Evolutionary conservation across 176 grass and related monocot species (phyloP), one percentile per base, ranked within the genome.

Genomic region (Juncus inflexus): DNA sequence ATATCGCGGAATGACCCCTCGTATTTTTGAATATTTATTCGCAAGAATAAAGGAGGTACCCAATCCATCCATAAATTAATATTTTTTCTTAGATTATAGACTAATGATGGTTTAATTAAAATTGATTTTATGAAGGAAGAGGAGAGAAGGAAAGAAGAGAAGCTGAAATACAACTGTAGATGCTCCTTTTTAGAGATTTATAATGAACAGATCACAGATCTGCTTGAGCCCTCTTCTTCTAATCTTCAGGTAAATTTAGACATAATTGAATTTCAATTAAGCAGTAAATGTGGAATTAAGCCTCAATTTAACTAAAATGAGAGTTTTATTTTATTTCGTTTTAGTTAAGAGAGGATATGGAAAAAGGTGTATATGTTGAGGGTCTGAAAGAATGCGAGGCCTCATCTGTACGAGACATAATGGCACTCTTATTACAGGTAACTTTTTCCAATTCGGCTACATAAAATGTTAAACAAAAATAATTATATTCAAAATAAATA

Each of bases 161-260:
- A 83, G 58, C 69, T 96, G 16, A 90, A 77, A 61, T 96, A 90
- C 75, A 88, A 65, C 13, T 96, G 91, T 59, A 90, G 78, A 63
- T 96, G 91, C 65, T 96, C 84, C 58, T 96, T 96, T 74, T 58
- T 96, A 37, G 86, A 90, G 79, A 96, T 96, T 58, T 96, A 96
- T 59, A 96, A 88, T 83, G 91, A 96, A 77, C 91, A 96, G 15
- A 90, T 90, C 73, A 96, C 84, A 37, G 87, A 96, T 87, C 84
- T 96, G 35, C 87, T 96, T 51, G 91, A 87, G 43, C 87, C 91
- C 57, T 88, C 84, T 37, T 90, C 81, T 57, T 85, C 69, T 40
- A 85, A 90, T 83, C 91, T 96, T 80, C 90, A 84, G 78, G 90
- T 90, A 72, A 11, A 5, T 35, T 41, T 40, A 65, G 74, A 37